Conservation (phyloP, 2,329 filamentous ascomycete genomes). For the Paecilomyces dactylethromorphus region DNA sequence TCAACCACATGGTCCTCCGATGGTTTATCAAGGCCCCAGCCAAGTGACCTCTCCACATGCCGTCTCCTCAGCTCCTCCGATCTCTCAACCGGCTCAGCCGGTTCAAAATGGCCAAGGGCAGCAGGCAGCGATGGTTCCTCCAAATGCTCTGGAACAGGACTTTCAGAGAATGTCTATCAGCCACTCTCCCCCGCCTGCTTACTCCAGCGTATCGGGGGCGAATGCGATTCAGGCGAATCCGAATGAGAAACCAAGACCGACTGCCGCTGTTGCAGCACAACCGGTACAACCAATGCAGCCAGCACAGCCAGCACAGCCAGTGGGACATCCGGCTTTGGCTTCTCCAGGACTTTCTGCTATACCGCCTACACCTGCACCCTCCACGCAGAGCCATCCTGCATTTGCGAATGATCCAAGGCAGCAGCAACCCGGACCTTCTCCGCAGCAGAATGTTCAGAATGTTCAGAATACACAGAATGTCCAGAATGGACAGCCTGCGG, state of each 20-base stretch:
- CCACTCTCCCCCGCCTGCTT: constrained; percentile 88
- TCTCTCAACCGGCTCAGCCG: constrained; percentile 15
- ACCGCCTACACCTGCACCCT: constrained; percentile 22
- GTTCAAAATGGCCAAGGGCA: constrained; percentile 14
- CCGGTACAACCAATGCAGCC: constrained; percentile 9
- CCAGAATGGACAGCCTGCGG: constrained; percentile 14
- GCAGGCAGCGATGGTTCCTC: constrained; percentile 40
- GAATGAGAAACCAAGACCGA: constrained; percentile 65
- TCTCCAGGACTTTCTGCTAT: constrained; percentile 14
- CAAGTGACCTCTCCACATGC: constrained; percentile 50
- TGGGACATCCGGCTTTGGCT: constrained; percentile 19
- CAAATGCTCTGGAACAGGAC: constrained; percentile 76
- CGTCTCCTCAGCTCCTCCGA: constrained; percentile 20
- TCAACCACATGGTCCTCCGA: constrained; percentile 81
- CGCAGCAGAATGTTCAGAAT: constrained; percentile 35
- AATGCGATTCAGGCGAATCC: constrained; percentile 56
- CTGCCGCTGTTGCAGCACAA: constrained; percentile 21
- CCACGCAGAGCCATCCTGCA: constrained; percentile 64
- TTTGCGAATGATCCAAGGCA: constrained; percentile 76
- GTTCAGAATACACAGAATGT: no score
- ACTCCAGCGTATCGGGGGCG: constrained; percentile 64
- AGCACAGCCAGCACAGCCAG: background rate
- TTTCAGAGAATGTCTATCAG: constrained; percentile 74
- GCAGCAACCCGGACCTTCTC: constrained; percentile 21
- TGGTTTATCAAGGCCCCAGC: constrained; percentile 80